These are phyloP conservation scores for Saturnispora zaruensis DNA, from an alignment of 805 yeast genomes.

Conservation along the genomic window DNA sequence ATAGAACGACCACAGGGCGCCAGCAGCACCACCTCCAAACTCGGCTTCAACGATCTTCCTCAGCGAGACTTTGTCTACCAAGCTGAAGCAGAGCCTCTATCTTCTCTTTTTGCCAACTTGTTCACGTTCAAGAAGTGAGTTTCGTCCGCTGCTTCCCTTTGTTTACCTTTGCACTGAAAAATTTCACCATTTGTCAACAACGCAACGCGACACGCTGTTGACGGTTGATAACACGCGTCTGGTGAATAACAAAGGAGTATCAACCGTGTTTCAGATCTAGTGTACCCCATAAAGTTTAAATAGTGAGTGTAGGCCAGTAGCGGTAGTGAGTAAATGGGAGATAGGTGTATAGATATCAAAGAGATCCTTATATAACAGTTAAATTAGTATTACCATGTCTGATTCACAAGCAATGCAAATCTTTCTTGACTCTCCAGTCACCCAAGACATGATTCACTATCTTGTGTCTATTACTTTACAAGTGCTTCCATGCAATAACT, in stretches of 20 bases:
- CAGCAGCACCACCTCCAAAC: neutral
- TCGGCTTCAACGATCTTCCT: conserved; percentile 17
- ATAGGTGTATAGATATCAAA: neutral
- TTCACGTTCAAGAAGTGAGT: conserved; percentile 10
- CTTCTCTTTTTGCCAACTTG: conserved; percentile 21
- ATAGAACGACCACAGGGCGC: neutral
- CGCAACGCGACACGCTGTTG: conserved; percentile 2
- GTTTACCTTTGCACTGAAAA: too few species aligned
- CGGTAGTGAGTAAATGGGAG: neutral
- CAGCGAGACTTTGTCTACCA: conserved; percentile 22
- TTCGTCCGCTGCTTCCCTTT: neutral
- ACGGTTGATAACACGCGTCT: neutral
- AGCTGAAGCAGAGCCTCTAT: conserved; percentile 25
- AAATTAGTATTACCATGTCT: conserved; percentile 26
- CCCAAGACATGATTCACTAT: conserved; percentile 67
- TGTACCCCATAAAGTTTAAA: conserved; percentile 1
- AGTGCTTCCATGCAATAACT: conserved; percentile 52
- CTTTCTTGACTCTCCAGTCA: conserved; percentile 56
- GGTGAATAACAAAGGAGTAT: conserved; percentile 6
- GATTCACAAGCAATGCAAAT: conserved; percentile 50
- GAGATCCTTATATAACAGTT: neutral
- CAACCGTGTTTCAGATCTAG: conserved; percentile 7
- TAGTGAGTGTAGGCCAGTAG: neutral
- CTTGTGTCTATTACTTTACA: conserved; percentile 58
- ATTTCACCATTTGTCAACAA: neutral